Evolutionary conservation across 1,139 yeast genomes (phyloP).

Genomic region (Groenewaldozyma auringiensis): DNA sequence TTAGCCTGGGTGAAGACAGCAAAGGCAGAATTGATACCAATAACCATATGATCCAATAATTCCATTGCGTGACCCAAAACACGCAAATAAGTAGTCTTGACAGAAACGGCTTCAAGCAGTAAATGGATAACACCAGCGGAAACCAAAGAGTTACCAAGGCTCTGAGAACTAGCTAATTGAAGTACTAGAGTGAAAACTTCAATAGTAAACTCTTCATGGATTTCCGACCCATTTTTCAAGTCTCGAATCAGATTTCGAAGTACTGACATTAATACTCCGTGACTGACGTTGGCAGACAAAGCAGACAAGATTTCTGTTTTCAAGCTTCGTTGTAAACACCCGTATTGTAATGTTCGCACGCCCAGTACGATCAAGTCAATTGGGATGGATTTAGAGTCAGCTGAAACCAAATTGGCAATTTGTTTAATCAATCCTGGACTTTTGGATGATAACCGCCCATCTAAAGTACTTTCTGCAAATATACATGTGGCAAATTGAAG

Average conservation of each 20-base stretch:
- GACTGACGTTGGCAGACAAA: conserved; percentile 86
- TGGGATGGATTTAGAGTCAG: conserved; percentile 41
- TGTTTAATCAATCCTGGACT: conserved; percentile 71
- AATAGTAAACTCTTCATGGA: conserved; percentile 27
- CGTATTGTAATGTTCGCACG: conserved; percentile 59
- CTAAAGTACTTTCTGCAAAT: conserved; percentile 40
- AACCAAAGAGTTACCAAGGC: conserved; percentile 36
- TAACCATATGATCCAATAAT: conserved; percentile 49
- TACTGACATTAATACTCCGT: conserved; percentile 72
- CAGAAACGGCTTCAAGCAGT: conserved; percentile 37
- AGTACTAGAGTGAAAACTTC: conserved; percentile 25
- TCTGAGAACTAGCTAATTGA: conserved; percentile 22
- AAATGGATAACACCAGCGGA: conserved; percentile 70
- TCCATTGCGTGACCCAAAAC: conserved; percentile 62
- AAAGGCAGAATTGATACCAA: conserved; percentile 41
- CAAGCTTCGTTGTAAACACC: conserved; percentile 62
- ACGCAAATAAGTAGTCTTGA: conserved; percentile 40
- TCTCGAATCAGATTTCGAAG: conserved; percentile 53
- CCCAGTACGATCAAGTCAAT: conserved; percentile 51
- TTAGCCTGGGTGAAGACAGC: conserved; percentile 55
- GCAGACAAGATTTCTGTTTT: conserved; percentile 72
- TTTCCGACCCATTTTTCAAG: conserved; percentile 33
- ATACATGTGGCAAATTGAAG: conserved; percentile 55
- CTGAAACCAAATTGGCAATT: conserved; percentile 61
- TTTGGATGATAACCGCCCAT: conserved; percentile 59